These are phyloP conservation scores for Monosporascus cannonballus DNA, from an alignment of 2,329 filamentous ascomycete genomes.

Conservation along the genomic window DNA sequence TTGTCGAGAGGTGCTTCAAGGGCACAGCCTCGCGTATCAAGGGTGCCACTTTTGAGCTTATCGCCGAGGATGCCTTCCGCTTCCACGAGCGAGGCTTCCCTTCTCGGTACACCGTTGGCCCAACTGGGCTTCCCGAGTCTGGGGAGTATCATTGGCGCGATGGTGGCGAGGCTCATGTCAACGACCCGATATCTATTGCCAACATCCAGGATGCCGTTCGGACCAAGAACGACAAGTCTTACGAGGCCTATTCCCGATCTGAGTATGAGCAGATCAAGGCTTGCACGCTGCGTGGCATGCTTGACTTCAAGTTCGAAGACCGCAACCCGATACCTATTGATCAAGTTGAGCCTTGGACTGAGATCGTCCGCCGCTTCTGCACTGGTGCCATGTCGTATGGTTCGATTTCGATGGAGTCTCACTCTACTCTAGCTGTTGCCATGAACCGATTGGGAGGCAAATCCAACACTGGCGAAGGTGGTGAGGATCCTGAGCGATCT, in stretches of 20 bases:
- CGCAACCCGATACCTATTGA: conserved; percentile 82
- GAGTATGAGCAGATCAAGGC: conserved; percentile 96
- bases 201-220: conserved; percentile 96
- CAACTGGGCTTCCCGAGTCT: conserved; percentile 81
- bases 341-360: conserved; percentile 96
- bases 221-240: conserved; percentile 97
- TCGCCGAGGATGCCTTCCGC: conserved; percentile 89
- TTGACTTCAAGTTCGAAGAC: conserved; percentile 95
- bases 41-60: conserved; percentile 87
- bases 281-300: conserved; percentile 86
- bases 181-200: conserved; percentile 89
- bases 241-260: conserved; percentile 88
- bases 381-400: conserved; percentile 98
- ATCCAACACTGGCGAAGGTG: conserved; percentile 96
- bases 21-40: conserved; percentile 92
- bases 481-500: conserved; percentile 89
- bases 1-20: conserved; percentile 91
- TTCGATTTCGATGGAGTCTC: conserved; percentile 97
- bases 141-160: conserved; percentile 99
- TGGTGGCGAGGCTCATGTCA: conserved; percentile 90
- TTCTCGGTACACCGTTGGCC: conserved; percentile 65
- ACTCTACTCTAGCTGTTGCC: conserved; percentile 89
- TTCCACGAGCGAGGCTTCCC: conserved; percentile 94
- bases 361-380: conserved; percentile 93
- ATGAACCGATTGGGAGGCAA: conserved; percentile 97